A percentile compares a stretch with the other conserved stretches of the same genome.
phyloP scores from a whole-genome alignment of 2,329 filamentous ascomycete genomes.

The Coniochaeta sp. region DNA sequence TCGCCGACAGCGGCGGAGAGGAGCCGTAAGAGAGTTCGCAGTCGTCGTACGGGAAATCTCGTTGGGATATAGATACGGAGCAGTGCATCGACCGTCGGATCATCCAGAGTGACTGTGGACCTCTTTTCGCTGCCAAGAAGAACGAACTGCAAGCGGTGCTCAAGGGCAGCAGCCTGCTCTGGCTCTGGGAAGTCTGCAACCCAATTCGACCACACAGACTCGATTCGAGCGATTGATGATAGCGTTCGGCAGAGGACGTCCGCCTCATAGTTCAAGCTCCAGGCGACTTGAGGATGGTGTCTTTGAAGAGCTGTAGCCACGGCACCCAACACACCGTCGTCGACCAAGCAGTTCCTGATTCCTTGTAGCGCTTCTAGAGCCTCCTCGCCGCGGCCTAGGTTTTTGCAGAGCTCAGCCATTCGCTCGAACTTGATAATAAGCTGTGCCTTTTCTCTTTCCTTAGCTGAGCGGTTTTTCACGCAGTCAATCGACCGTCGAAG shows the following conservation, averaged over 20 bases:
- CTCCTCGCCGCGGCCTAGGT: conserved; percentile 44
- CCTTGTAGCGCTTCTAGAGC: conserved; percentile 50
- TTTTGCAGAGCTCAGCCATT: conserved; percentile 53
- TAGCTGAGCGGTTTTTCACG: conserved; percentile 43
- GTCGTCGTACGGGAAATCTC: conserved; percentile 42
- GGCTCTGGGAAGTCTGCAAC: conserved; percentile 41
- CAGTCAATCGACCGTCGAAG: conserved; percentile 58
- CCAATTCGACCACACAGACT: conserved; percentile 48
- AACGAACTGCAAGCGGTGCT: conserved; percentile 50
- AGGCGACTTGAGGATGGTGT: conserved; percentile 43
- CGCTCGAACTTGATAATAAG: conserved; percentile 58
- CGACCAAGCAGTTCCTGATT: conserved; percentile 55
- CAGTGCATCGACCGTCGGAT: conserved; percentile 37
- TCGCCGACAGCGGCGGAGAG: conserved; percentile 40
- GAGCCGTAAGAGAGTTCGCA: conserved; percentile 43
- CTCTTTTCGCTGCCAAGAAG: conserved; percentile 25
- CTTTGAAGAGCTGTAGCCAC: conserved; percentile 43
- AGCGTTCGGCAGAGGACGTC: conserved; percentile 51
- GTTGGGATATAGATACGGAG: conserved; percentile 42
- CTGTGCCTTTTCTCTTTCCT: conserved; percentile 52
- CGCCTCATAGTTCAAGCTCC: conserved; percentile 42
- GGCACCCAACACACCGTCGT: conserved; percentile 45
- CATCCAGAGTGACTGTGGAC: conserved; percentile 29
- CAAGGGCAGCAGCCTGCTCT: conserved; percentile 50
- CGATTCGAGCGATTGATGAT: conserved; percentile 51